Percentiles rank a stretch among this genome's conserved stretches.
Evolutionary conservation across 2,329 filamentous ascomycete genomes (phyloP).

Genomic region (Aureobasidium namibiae): DNA sequence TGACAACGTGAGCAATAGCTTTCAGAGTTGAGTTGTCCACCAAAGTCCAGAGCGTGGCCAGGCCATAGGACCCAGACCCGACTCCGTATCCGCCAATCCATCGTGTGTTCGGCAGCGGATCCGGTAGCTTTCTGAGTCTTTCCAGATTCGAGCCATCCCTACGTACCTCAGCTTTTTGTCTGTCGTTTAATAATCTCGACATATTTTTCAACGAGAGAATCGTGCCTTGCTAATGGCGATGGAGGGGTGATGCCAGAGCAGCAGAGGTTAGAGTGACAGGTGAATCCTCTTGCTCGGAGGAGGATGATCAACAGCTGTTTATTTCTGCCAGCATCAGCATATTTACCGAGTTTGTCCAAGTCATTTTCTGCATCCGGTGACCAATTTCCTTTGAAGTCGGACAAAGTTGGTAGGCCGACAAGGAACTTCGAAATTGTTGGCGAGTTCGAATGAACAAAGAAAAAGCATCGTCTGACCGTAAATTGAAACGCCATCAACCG

Average conservation of each 20-base stretch:
- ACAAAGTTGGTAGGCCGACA: too few species aligned
- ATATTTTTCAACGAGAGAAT: not conserved
- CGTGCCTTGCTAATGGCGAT: not conserved
- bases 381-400: too few species aligned
- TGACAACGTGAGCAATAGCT: not conserved
- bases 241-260: too few species aligned
- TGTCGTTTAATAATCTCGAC: not conserved
- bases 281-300: too few species aligned
- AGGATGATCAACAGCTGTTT: too few species aligned
- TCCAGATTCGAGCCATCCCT: not conserved
- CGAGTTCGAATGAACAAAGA: not conserved
- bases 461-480: not conserved
- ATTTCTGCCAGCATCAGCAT: not conserved
- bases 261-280: too few species aligned
- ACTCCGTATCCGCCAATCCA: not conserved
- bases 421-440: not conserved
- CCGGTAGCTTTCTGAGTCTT: not conserved
- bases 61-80: not conserved
- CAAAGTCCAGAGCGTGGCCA: not conserved
- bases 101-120: not conserved
- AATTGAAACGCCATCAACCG: not conserved
- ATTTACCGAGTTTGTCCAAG: not conserved
- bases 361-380: not conserved
- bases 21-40: not conserved
- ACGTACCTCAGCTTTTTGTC: not conserved